Conservation (phyloP, 176 grass and related monocot genomes). For the Musa acuminata region DNA sequence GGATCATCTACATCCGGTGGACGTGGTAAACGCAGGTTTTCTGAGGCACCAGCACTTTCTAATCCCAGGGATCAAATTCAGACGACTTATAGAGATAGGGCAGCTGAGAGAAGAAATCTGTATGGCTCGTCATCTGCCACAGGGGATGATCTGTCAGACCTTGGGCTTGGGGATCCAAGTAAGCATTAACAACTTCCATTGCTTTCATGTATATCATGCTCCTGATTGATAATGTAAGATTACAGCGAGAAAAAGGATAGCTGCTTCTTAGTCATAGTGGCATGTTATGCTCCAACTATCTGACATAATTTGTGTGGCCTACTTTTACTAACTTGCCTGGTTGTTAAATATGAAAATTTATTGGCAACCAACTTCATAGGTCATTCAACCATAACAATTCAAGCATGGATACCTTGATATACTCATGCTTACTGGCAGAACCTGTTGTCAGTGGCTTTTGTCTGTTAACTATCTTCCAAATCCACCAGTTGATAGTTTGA, state of each 20-base stretch:
- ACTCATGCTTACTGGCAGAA: neutral
- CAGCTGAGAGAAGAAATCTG: slow-evolving; percentile 84
- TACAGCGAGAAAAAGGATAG: neutral
- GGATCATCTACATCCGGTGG: slow-evolving; percentile 38
- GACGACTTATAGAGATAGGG: slow-evolving; percentile 80
- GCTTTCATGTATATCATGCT: neutral
- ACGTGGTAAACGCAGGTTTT: slow-evolving; percentile 82
- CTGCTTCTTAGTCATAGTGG: neutral
- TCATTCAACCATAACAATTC: neutral
- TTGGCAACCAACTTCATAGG: neutral
- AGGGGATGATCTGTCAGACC: slow-evolving; percentile 30
- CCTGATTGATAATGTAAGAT: slow-evolving; percentile 12
- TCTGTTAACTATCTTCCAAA: slow-evolving; percentile 12
- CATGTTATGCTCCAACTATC: neutral
- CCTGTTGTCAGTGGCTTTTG: neutral
- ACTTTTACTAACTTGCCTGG: neutral
- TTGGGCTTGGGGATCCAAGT: slow-evolving; percentile 54
- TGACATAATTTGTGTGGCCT: neutral
- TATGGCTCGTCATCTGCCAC: slow-evolving; percentile 58
- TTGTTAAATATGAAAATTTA: slow-evolving; percentile 1
- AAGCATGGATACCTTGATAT: neutral
- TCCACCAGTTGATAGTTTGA: slow-evolving; percentile 25
- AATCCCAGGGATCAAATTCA: slow-evolving; percentile 30
- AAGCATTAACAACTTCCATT: slow-evolving; percentile 28
- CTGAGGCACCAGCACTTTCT: slow-evolving; percentile 57